These are phyloP conservation scores for Brassica incana DNA, from an alignment of 345 rosid genomes.

Conservation along the genomic window DNA sequence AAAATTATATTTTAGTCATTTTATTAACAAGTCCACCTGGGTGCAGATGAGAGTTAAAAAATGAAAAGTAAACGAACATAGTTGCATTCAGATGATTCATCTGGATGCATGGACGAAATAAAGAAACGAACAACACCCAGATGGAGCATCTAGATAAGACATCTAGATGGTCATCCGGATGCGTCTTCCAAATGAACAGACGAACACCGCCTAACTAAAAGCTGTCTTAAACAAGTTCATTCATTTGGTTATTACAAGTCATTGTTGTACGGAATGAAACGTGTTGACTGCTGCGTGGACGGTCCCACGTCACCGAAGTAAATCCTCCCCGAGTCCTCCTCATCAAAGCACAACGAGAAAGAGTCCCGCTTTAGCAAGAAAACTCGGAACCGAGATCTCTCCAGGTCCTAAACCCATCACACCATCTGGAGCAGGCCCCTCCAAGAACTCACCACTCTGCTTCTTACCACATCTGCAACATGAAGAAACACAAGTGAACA, in stretches of 20 bases:
- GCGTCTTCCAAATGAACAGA: no score
- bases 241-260: conserved; percentile 54
- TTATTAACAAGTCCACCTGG: no score
- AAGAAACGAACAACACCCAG: no score
- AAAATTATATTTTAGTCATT: no score
- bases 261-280: conserved; percentile 56
- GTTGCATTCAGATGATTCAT: no score
- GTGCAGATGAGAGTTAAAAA: no score
- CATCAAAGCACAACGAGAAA: conserved; percentile 81
- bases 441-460: conserved; percentile 78
- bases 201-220: no score
- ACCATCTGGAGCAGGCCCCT: conserved; percentile 88
- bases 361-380: conserved; percentile 81
- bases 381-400: conserved; percentile 77
- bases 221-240: neutral
- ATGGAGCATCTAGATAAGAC: no score
- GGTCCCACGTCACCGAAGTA: conserved; percentile 84
- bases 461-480: conserved; percentile 93
- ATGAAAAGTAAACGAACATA: no score
- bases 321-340: conserved; percentile 78
- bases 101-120: no score
- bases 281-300: conserved; percentile 62
- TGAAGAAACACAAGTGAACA: no score
- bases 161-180: no score
- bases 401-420: conserved; percentile 84